Conservation (phyloP, 2,329 filamentous ascomycete genomes). For the Dothistroma septosporum region DNA sequence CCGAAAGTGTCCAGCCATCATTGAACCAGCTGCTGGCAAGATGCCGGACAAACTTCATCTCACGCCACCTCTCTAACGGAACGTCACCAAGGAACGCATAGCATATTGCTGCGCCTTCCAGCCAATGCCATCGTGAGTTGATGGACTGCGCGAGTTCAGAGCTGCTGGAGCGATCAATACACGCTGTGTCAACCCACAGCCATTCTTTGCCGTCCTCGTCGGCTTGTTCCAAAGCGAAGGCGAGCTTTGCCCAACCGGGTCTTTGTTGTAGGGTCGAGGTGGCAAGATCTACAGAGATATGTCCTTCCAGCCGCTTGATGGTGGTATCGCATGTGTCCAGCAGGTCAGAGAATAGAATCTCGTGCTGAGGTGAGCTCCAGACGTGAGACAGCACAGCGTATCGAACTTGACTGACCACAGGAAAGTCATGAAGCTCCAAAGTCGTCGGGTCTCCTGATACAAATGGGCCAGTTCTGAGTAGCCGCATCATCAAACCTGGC, state of each 20-base stretch:
- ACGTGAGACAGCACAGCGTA: constrained; percentile 11
- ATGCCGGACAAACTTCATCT: background rate
- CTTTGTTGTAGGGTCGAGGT: constrained; percentile 3
- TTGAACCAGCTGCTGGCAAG: constrained; percentile 7
- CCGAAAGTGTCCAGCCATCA: constrained; percentile 5
- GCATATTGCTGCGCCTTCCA: constrained; percentile 6
- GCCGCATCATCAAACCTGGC: constrained; percentile 4
- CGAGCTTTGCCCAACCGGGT: constrained; percentile 16
- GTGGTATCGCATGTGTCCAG: constrained; percentile 2
- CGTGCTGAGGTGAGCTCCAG: constrained; percentile 4
- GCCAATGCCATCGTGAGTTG: constrained; percentile 10
- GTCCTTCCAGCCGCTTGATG: background rate
- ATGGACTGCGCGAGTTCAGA: constrained; percentile 7
- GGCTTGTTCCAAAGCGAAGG: constrained; percentile 15
- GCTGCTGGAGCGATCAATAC: constrained; percentile 10
- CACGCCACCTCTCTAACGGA: constrained; percentile 4
- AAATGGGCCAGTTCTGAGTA: constrained; percentile 8
- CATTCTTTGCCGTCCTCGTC: constrained; percentile 16
- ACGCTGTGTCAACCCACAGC: constrained; percentile 11
- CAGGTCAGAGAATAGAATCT: constrained; percentile 7
- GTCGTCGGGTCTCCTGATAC: constrained; percentile 3
- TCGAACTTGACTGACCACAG: background rate
- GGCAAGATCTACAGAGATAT: constrained; percentile 5
- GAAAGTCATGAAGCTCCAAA: constrained; percentile 8
- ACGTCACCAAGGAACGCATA: constrained; percentile 9